Percentiles rank a stretch among this genome's conserved stretches.
Conservation (phyloP, 1,284 basidiomycete species). For the Tylopilus sp. region DNA sequence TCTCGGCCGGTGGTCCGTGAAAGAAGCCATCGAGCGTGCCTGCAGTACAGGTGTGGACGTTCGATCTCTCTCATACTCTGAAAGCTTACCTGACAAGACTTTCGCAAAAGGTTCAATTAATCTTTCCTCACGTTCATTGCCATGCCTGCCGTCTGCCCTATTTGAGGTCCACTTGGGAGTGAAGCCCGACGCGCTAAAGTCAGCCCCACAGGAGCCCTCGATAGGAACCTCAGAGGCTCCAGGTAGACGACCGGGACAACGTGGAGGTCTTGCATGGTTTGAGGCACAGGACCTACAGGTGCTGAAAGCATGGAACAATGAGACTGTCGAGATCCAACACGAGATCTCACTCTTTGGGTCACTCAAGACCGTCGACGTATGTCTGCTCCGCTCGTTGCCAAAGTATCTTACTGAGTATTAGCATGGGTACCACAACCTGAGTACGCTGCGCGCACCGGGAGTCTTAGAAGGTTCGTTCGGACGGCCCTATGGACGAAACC, state of each 20-base stretch:
- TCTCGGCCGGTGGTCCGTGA: constrained; percentile 62
- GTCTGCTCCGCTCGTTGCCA: constrained; percentile 22
- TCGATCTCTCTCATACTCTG: constrained; percentile 31
- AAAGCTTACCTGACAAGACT: constrained; percentile 44
- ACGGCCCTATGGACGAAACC: too few species aligned
- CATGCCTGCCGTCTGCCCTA: constrained; percentile 68
- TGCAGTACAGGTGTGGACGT: constrained; percentile 60
- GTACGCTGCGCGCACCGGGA: too few species aligned
- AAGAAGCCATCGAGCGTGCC: constrained; percentile 71
- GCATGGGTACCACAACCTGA: too few species aligned
- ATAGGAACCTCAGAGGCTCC: constrained; percentile 41
- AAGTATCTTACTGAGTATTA: constrained; percentile 5
- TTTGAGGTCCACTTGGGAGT: constrained; percentile 74
- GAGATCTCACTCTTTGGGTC: constrained; percentile 79
- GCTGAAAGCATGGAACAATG: constrained; percentile 72
- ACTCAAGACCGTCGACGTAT: constrained; percentile 68
- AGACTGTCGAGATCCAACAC: constrained; percentile 68
- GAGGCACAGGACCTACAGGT: constrained; percentile 71
- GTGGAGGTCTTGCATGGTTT: constrained; percentile 60
- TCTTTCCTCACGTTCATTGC: constrained; percentile 61
- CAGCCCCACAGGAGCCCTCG: constrained; percentile 56
- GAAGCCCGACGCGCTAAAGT: constrained; percentile 58
- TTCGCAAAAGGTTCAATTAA: constrained; percentile 58
- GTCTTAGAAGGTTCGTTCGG: too few species aligned
- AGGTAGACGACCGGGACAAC: constrained; percentile 35